A percentile compares a stretch with the other conserved stretches of the same genome.
Evolutionary conservation across 2,329 filamentous ascomycete genomes (phyloP).

Genomic region (Neofusicoccum umdonicola): DNA sequence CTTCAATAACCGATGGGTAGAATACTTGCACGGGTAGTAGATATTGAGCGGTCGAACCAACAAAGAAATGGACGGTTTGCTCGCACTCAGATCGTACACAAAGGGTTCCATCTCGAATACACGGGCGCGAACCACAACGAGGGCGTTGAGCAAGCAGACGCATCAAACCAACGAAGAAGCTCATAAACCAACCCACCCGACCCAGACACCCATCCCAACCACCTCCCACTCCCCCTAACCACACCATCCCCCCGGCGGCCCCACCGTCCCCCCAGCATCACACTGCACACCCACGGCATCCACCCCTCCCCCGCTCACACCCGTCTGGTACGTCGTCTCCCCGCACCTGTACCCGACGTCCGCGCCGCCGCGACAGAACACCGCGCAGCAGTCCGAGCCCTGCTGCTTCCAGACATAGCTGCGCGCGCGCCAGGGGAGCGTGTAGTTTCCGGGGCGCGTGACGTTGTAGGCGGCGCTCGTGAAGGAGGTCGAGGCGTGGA

Average conservation of each 20-base stretch:
- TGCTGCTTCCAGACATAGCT: neutral
- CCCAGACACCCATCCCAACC: too few species aligned
- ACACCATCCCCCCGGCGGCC: neutral
- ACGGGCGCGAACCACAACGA: too few species aligned
- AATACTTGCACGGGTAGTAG: too few species aligned
- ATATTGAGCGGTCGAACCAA: too few species aligned
- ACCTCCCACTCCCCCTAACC: neutral
- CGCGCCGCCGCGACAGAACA: neutral
- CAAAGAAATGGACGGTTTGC: too few species aligned
- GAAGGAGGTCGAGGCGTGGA: neutral
- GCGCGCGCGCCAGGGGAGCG: neutral
- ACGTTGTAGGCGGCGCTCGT: neutral
- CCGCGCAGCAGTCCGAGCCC: neutral
- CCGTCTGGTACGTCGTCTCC: neutral
- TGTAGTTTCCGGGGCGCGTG: neutral
- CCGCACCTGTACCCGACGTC: neutral
- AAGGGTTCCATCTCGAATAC: neutral
- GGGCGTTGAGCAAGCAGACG: too few species aligned
- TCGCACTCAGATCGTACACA: too few species aligned
- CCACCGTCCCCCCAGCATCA: neutral
- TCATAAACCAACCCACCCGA: too few species aligned
- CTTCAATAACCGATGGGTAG: too few species aligned
- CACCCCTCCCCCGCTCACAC: neutral
- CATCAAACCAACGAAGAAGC: too few species aligned
- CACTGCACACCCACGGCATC: neutral